These are phyloP conservation scores for Cladosporium austrohemisphaericum DNA, from an alignment of 2,329 filamentous ascomycete genomes.

Conservation along the genomic window DNA sequence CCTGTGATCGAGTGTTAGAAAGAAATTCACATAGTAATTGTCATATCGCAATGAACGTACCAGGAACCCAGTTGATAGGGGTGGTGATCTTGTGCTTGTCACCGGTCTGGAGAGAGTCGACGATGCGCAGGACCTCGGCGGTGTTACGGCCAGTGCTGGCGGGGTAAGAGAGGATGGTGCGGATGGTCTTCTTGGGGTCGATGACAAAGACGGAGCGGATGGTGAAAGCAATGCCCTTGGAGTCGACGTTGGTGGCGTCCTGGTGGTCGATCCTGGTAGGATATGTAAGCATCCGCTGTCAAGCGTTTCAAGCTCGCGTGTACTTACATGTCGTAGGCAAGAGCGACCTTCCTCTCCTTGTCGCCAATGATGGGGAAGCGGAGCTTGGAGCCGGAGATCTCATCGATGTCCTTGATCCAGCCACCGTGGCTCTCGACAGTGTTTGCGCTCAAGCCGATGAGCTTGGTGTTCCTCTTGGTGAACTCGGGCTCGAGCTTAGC, in stretches of 20 bases:
- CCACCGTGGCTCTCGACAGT: conserved; percentile 49
- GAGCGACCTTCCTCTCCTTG: conserved; percentile 50
- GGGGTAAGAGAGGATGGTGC: conserved; percentile 60
- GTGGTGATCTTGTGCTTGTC: conserved; percentile 60
- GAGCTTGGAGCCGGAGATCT: conserved; percentile 47
- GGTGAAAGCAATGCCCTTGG: conserved; percentile 57
- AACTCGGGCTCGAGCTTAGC: conserved; percentile 63
- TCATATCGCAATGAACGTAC: background rate
- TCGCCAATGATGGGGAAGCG: conserved; percentile 53
- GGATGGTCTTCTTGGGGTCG: conserved; percentile 62
- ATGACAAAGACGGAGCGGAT: conserved; percentile 64
- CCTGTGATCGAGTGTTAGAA: conserved; percentile 17
- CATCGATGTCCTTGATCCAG: conserved; percentile 53
- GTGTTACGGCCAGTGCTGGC: conserved; percentile 58
- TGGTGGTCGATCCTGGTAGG: conserved; percentile 48
- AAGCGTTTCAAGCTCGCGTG: background rate
- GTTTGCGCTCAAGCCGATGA: conserved; percentile 56
- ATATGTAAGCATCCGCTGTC: conserved; percentile 1
- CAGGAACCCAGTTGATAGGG: conserved; percentile 58
- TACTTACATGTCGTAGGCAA: conserved; percentile 50
- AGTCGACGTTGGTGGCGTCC: conserved; percentile 57
- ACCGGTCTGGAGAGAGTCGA: conserved; percentile 53
- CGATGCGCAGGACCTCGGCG: conserved; percentile 50
- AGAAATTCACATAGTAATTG: too few relatives aligned
- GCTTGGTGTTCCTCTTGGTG: conserved; percentile 58